Base-by-base conservation (phyloP, 169 alveolate genomes). In the Eimeria tenella region DNA sequence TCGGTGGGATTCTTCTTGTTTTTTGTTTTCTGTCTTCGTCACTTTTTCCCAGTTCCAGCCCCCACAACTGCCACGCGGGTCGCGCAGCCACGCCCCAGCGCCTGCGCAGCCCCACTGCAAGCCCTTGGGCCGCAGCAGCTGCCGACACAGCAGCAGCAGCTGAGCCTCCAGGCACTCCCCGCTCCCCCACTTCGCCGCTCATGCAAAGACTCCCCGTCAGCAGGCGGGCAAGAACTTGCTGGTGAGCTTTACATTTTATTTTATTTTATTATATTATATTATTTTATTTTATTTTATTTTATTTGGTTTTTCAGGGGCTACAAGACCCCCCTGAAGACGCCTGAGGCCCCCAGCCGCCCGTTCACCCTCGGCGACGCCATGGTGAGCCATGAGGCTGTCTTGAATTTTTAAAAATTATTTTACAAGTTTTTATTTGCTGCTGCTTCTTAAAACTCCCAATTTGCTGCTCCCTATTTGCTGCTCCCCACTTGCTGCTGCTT, bases 321-420 rank as follows among this genome's bases (percentile, higher is more conserved):
- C 21, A 10, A 10, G 68, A 58, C 68, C 19, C 68, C 77, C 77
- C 21, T 68, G 42, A 68, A 68, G 77, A 68, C 77, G 31, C 77
- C 77, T 19, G 77, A 68, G 9, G 77, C 4, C 42, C 77, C 77
- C 77, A 19, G 77, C 77, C 77, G 42, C 50, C 77, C 77, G 13
- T 68, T 68, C 42, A 68, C 77, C 50, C 77, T 19, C 42, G 42
- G 77, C 15, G 77, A 68, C 11, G 19, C 77, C 9, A 15, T 68
- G 42, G 77, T 68, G 19, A 68, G 77, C 9, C 13, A 10, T 1
- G 42, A 15, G 9, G 77, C 77, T 19, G 77, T 13, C 19, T 58
- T 58, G 21, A 13, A 58, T 58, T 58, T 58, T 0, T 58, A 1
- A 0, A 1, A 58, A 58, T 58, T 58, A 1, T 10, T 58, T 58